Evolutionary conservation across 345 rosid species (phyloP).

Genomic region (Euphorbia pulcherrima): DNA sequence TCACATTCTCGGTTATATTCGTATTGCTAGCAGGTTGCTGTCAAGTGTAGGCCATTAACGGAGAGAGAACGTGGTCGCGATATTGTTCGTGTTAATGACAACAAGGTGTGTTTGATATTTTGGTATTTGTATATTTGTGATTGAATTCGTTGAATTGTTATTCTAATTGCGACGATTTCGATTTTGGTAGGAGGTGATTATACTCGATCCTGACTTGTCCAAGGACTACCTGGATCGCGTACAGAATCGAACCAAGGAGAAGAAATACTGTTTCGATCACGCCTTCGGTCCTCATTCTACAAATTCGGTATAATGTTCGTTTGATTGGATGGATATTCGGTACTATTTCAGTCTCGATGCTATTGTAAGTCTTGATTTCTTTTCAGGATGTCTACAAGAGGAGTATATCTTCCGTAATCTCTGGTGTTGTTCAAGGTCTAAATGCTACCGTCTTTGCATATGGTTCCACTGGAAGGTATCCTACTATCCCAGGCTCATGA

Average conservation of each 20-base stretch:
- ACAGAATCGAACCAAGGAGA: slow-evolving; percentile 83
- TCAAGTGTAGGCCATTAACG: slow-evolving; percentile 70
- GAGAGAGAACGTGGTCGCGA: slow-evolving; percentile 63
- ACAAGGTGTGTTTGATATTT: slow-evolving; percentile 46
- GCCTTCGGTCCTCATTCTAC: slow-evolving; percentile 69
- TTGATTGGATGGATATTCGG: background rate
- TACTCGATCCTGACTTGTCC: slow-evolving; percentile 77
- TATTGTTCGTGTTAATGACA: slow-evolving; percentile 64
- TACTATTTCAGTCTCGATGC: background rate
- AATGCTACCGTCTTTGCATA: slow-evolving; percentile 92
- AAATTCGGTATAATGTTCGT: slow-evolving; percentile 42
- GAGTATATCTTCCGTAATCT: slow-evolving; percentile 61
- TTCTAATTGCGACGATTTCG: background rate
- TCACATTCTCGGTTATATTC: slow-evolving; percentile 1
- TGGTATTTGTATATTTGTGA: background rate
- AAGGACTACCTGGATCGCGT: slow-evolving; percentile 81
- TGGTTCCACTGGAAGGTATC: slow-evolving; percentile 97
- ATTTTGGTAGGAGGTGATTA: slow-evolving; percentile 62
- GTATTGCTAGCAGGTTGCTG: slow-evolving; percentile 58
- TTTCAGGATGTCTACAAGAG: slow-evolving; percentile 61
- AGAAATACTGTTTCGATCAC: slow-evolving; percentile 73
- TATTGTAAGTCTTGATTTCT: background rate
- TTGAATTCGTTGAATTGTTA: background rate
- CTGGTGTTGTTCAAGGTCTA: slow-evolving; percentile 89
- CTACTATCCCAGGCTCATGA: slow-evolving; percentile 31